These are phyloP conservation scores for Penicillium egyptiacum DNA, from an alignment of 495 filamentous ascomycete species.

Conservation along the genomic window DNA sequence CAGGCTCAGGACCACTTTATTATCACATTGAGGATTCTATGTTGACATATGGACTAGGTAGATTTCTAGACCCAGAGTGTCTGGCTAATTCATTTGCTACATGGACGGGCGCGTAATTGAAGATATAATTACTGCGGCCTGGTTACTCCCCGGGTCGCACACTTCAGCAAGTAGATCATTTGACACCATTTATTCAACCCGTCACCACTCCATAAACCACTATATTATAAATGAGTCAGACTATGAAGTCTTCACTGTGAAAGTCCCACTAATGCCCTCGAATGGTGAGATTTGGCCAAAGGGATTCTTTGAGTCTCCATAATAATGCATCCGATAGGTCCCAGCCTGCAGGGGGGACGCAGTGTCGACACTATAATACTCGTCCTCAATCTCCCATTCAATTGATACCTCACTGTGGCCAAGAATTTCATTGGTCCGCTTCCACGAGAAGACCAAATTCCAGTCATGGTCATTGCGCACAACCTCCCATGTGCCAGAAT, in stretches of 20 bases:
- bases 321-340: conserved; percentile 80
- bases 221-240: not conserved
- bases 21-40: conserved; percentile 2
- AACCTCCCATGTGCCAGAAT: conserved; percentile 56
- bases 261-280: conserved; percentile 69
- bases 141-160: not conserved
- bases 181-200: not conserved
- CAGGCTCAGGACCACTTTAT: conserved; percentile 1
- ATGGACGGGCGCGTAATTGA: conserved; percentile 4
- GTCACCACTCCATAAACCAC: not conserved
- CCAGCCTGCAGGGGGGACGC: conserved; percentile 52
- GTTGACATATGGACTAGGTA: not conserved
- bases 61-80: not conserved
- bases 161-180: not conserved
- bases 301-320: conserved; percentile 74
- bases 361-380: conserved; percentile 42
- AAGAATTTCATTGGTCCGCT: conserved; percentile 65
- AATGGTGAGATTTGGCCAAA: conserved; percentile 69
- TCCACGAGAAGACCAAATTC: conserved; percentile 55
- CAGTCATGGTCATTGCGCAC: conserved; percentile 49
- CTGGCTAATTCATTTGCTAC: not conserved
- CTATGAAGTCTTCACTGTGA: conserved; percentile 49
- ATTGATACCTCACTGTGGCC: conserved; percentile 79
- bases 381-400: conserved; percentile 73
- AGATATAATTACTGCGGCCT: conserved; percentile 1